Base-by-base conservation (phyloP, 805 yeast species). In the Candida chauliodis region DNA sequence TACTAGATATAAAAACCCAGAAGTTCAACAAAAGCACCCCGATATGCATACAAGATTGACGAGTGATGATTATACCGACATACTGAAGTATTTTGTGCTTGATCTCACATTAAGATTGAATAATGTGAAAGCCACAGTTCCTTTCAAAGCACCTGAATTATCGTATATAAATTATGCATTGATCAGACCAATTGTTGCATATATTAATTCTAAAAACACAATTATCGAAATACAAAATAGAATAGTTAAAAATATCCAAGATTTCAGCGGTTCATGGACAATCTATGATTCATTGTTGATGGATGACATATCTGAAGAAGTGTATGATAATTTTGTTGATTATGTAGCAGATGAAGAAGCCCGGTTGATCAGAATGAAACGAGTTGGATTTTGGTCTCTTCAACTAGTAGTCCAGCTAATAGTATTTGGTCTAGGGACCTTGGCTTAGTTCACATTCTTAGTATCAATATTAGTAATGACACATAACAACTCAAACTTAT, bases 261-360 rank as follows among this genome's bases (percentile, higher is more conserved):
- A 93, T 53, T 93, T 93, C 57, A 89, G 86, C 51, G 99, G 99
- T 0, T 78, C 95, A 6, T 93, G 99, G 99, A 91, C 99, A 1
- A 71, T 88, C 2, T 93, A 89, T 59, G 99, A 93, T 56, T 83
- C 93, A 19, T 69, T 83, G 37, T 67, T 93, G 43, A 88, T 91
- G 95, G 93, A 85, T 54, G 97, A 91, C 54, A 71, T 93, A 36
- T 83, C 93, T 20, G 81, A 81, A 21, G 95, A 87, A 48, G 93
- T 91, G 4, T 91, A 91, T 59, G 89, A 88, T 48, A 89, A 93
- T 13, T 88, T 93, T 61, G 96, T 82, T 2, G 75, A 81, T 30
- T 90, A 90, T 52, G 95, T 88, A 15, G 83, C 83, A 8, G 95
- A 93, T 58, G 97, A 93, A 48, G 85, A 86, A 48, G 78, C 79